A percentile compares a stretch with the other conserved stretches of the same genome.
Evolutionary conservation across 129 eudicot genomes (phyloP).

Genomic region (Pittosporum tobira): DNA sequence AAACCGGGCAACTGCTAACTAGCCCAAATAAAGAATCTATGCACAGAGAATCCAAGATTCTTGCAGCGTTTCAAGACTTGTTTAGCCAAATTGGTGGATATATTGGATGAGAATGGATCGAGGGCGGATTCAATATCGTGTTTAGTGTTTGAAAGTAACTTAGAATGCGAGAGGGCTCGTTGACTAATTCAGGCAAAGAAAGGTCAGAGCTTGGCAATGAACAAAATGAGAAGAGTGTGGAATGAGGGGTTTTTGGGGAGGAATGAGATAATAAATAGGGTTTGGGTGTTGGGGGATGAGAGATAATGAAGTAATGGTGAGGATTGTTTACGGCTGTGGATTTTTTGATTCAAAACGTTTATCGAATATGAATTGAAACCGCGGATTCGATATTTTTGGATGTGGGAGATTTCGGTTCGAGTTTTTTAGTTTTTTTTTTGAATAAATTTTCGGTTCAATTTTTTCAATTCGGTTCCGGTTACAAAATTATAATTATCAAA

Average conservation of each 20-base stretch:
- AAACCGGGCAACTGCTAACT: slow-evolving; percentile 46
- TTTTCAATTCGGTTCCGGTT: no score
- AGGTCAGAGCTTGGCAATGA: slow-evolving; percentile 7
- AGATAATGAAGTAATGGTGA: no score
- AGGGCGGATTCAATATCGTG: slow-evolving; percentile 69
- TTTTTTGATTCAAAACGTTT: no score
- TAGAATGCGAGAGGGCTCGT: slow-evolving; percentile 63
- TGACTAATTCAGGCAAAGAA: slow-evolving; percentile 41
- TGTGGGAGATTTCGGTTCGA: no score
- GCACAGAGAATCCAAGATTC: slow-evolving; percentile 70
- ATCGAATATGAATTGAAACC: no score
- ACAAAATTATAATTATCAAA: no score
- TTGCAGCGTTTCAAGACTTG: slow-evolving; percentile 82
- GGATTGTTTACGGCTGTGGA: no score
- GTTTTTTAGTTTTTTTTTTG: no score
- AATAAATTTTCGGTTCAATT: no score
- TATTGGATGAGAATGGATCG: slow-evolving; percentile 40
- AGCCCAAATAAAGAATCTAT: slow-evolving; percentile 74
- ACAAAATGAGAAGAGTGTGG: slow-evolving; percentile 13
- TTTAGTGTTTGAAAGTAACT: slow-evolving; percentile 66
- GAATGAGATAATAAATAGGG: slow-evolving; percentile 1
- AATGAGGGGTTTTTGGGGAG: not conserved
- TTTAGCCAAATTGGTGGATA: slow-evolving; percentile 50
- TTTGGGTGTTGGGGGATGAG: slow-evolving; percentile 6
- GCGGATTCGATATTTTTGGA: no score